These are phyloP conservation scores for Annona squamosa DNA, from an alignment of 164 flowering plant genomes.

Conservation along the genomic window DNA sequence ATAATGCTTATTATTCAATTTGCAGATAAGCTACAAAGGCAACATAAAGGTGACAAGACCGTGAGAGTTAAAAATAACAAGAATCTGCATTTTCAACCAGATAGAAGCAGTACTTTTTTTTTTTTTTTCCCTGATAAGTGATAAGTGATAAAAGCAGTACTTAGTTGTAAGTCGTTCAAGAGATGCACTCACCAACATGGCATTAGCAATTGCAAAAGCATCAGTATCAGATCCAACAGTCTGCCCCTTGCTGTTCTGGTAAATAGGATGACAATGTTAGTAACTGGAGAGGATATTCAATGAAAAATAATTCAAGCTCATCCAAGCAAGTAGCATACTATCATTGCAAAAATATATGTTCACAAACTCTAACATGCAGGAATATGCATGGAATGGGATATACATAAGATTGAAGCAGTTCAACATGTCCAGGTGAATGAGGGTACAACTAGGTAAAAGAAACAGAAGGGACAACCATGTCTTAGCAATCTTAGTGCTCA, in stretches of 20 bases:
- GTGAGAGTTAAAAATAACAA: background rate
- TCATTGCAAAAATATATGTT: background rate
- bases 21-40: background rate
- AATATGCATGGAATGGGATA: background rate
- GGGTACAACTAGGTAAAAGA: background rate
- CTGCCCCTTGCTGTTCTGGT: conserved; percentile 72
- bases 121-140: too few species aligned
- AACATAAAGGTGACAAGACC: background rate
- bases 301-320: conserved; percentile 3
- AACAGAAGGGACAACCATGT: background rate
- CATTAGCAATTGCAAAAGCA: conserved; percentile 89
- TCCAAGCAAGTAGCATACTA: background rate
- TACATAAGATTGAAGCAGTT: background rate
- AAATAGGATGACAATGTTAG: conserved; percentile 11
- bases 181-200: conserved; percentile 59
- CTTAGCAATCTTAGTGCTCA: too few species aligned
- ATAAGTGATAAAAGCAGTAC: background rate
- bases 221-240: conserved; percentile 85
- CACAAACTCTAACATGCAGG: background rate
- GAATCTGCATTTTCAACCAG: background rate
- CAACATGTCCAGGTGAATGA: background rate
- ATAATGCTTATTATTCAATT: background rate
- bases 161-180: background rate
- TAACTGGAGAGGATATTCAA: background rate
- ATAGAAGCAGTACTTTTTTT: background rate